Evolutionary conservation across 148 eudicot species (phyloP).

Genomic region (Limonium bicolor): DNA sequence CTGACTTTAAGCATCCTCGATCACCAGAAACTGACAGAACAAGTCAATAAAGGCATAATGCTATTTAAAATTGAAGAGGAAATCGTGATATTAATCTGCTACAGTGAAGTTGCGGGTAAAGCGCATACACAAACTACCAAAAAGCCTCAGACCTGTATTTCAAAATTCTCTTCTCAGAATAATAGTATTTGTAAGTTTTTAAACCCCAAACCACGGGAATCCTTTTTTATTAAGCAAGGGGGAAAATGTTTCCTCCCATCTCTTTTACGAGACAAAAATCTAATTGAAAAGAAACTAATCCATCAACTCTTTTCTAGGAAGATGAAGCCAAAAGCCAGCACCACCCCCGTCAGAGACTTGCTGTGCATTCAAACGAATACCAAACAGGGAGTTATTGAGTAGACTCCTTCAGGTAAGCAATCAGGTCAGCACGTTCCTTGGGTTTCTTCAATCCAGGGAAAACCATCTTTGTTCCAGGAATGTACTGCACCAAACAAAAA

Average conservation of each 20-base stretch:
- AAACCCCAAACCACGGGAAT: not conserved
- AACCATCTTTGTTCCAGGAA: slow-evolving; percentile 79
- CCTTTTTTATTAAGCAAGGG: not conserved
- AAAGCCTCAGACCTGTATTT: too few relatives aligned
- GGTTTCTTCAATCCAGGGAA: slow-evolving; percentile 86
- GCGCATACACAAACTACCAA: too few relatives aligned
- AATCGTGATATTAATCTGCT: too few relatives aligned
- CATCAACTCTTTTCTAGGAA: not conserved
- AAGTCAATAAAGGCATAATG: too few relatives aligned
- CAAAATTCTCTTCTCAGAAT: too few relatives aligned
- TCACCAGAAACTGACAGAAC: too few relatives aligned
- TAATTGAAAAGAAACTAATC: not conserved
- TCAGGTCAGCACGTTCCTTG: slow-evolving; percentile 63
- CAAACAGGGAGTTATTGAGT: slow-evolving; percentile 12
- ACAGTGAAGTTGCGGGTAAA: too few relatives aligned
- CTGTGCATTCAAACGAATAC: too few relatives aligned
- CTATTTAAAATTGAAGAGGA: too few relatives aligned
- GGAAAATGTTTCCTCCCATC: not conserved
- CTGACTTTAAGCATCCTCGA: too few relatives aligned
- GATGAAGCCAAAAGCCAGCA: not conserved
- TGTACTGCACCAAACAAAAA: slow-evolving; percentile 30
- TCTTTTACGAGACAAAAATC: slow-evolving; percentile 1
- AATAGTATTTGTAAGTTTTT: too few relatives aligned
- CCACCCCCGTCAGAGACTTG: too few relatives aligned
- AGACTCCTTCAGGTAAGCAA: slow-evolving; percentile 52